Evolutionary conservation across 176 grass and related monocot species (phyloP).

Genomic region (Aegilops speltoides): DNA sequence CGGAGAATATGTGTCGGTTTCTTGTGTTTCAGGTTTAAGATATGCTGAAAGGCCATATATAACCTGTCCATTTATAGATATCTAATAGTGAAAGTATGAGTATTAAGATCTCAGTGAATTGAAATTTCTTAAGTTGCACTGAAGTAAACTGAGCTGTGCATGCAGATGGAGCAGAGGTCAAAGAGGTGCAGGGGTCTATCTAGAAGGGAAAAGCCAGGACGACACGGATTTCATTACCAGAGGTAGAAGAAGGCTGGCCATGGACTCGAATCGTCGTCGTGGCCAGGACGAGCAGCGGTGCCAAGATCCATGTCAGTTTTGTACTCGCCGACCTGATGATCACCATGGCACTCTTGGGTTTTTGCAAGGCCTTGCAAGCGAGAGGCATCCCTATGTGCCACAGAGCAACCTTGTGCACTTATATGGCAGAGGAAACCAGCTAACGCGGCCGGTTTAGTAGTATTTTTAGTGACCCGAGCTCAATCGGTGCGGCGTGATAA

Average conservation of each 20-base stretch:
- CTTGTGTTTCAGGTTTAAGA: not conserved
- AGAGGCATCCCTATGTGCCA: not conserved
- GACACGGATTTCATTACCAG: not conserved
- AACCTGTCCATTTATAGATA: not conserved
- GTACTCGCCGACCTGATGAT: not conserved
- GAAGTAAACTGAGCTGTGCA: not conserved
- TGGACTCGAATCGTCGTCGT: not conserved
- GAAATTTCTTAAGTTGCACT: not conserved
- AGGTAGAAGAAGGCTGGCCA: not conserved
- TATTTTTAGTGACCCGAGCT: not conserved
- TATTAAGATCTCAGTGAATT: no score
- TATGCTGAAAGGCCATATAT: not conserved
- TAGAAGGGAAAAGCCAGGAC: not conserved
- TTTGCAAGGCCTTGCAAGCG: not conserved
- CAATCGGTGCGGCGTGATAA: not conserved
- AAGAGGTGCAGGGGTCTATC: not conserved
- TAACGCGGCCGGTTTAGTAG: not conserved
- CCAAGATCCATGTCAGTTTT: not conserved
- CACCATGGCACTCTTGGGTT: not conserved
- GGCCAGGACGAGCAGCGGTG: not conserved
- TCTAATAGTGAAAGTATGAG: no score
- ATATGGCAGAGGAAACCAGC: not conserved
- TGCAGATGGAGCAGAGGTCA: not conserved
- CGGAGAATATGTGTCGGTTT: not conserved
- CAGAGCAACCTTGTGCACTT: not conserved